Base-by-base conservation (phyloP, 805 yeast genomes). In the Jamesozyma jinghongensis region DNA sequence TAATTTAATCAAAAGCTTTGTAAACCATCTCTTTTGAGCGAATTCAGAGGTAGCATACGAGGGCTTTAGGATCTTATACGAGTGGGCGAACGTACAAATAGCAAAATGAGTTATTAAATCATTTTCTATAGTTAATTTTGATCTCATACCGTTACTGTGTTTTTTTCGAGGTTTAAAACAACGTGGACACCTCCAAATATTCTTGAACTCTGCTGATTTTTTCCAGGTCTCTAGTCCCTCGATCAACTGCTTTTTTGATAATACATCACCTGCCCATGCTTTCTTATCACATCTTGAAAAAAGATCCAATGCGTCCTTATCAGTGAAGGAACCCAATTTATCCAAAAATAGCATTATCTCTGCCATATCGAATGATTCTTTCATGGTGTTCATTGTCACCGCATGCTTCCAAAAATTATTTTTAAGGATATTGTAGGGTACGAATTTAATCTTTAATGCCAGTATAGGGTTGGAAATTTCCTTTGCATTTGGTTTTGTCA, bases 21-120 rank as follows among this genome's bases (percentile, higher is more conserved):
- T 72, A 54, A 83, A 85, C 97, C 97, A 88, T 45, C 87, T 75
- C 50, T 85, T 79, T 3, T 88, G 75, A 0, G 97, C 97, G 50
- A 81, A 76, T 36, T 76, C 79, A 1, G 90, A 74, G 0, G 96
- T 77, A 2, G 85, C 90, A 54, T 76, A 90, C 1, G 81, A 68
- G 2, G 84, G 74, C 37, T 77, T 75, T 34, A 83, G 62, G 5
- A 80, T 58, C 50, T 79, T 75, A 45, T 77, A 69, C 37, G 81
- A 73, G 43, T 81, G 85, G 44, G 79, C 78, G 22, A 82, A 76
- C 0, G 85, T 79, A 62, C 98, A 92, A 2, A 85, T 75, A 0
- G 95, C 90, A 40, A 88, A 73, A 63, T 90, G 98, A 1, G 85
- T 77, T n/a, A 85, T 75, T 40, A 85, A 75, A 50, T 86, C 94